Conservation (phyloP, 192 early-diverging fungal species). For the Linnemannia exigua region DNA sequence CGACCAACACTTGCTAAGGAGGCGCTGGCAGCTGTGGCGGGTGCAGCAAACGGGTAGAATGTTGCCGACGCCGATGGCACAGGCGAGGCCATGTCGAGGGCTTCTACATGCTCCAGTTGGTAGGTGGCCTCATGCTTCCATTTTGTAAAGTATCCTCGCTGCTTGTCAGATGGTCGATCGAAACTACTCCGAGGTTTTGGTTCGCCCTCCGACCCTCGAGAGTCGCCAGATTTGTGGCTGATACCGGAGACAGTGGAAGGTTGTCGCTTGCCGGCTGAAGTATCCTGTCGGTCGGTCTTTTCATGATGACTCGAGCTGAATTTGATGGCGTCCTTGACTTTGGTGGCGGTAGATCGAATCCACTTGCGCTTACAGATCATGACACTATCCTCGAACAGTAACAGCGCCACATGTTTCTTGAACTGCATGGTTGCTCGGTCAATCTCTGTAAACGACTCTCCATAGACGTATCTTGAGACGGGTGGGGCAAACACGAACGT, state of each 20-base stretch:
- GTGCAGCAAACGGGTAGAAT: slow-evolving; percentile 56
- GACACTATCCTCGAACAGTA: slow-evolving; percentile 76
- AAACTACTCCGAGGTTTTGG: slow-evolving; percentile 66
- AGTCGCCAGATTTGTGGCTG: slow-evolving; percentile 34
- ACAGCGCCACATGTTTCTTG: slow-evolving; percentile 72
- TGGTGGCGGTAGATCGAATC: slow-evolving; percentile 56
- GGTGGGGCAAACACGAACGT: slow-evolving; percentile 56
- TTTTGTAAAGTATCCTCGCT: slow-evolving; percentile 77
- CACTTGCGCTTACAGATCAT: slow-evolving; percentile 79
- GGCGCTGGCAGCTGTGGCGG: slow-evolving; percentile 21
- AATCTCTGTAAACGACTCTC: slow-evolving; percentile 77
- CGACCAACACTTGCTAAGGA: neutral
- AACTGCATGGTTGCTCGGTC: slow-evolving; percentile 72
- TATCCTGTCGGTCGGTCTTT: slow-evolving; percentile 13
- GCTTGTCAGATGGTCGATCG: slow-evolving; percentile 60
- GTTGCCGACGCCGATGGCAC: slow-evolving; percentile 50
- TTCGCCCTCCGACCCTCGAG: slow-evolving; percentile 55
- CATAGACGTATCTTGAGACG: slow-evolving; percentile 72
- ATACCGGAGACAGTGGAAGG: slow-evolving; percentile 26
- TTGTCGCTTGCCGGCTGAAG: slow-evolving; percentile 19
- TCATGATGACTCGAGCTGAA: slow-evolving; percentile 26
- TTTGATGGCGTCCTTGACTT: slow-evolving; percentile 55
- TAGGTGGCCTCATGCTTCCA: slow-evolving; percentile 78
- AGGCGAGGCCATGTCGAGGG: slow-evolving; percentile 69
- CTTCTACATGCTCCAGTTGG: slow-evolving; percentile 68